These are phyloP conservation scores for Colletotrichum sp. DNA, from an alignment of 2,329 filamentous ascomycete species.

Conservation along the genomic window DNA sequence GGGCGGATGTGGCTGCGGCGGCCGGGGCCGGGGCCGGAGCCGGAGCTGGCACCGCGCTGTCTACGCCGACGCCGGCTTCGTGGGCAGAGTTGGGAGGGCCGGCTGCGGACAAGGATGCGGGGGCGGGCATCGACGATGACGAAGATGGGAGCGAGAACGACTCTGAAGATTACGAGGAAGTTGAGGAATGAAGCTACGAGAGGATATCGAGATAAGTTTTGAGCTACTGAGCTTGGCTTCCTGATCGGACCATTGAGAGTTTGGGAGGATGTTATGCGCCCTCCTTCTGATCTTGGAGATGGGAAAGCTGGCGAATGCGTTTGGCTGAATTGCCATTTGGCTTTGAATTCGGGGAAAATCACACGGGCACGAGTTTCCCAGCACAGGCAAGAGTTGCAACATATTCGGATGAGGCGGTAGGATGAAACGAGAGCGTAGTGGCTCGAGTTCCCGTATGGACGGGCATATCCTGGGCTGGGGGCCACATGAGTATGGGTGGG, in stretches of 20 bases:
- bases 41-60: conserved; percentile 20
- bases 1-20: neutral
- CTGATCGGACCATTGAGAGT: neutral
- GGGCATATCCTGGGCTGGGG: neutral
- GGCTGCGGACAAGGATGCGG: conserved; percentile 13
- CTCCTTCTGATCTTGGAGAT: neutral
- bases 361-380: neutral
- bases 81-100: conserved; percentile 36
- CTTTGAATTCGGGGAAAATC: neutral
- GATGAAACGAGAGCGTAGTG: neutral
- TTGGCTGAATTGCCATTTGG: neutral
- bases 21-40: neutral
- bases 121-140: conserved; percentile 7
- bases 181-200: neutral
- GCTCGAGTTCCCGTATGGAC: neutral
- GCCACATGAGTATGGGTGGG: neutral
- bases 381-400: neutral
- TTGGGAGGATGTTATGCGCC: neutral
- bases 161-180: conserved; percentile 30
- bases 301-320: neutral
- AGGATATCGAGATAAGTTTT: neutral
- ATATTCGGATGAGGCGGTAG: neutral
- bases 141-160: conserved; percentile 25
- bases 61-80: conserved; percentile 37
- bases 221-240: neutral